Conservation (phyloP, 2,329 filamentous ascomycete species). For the Tetracladium maxilliforme region DNA sequence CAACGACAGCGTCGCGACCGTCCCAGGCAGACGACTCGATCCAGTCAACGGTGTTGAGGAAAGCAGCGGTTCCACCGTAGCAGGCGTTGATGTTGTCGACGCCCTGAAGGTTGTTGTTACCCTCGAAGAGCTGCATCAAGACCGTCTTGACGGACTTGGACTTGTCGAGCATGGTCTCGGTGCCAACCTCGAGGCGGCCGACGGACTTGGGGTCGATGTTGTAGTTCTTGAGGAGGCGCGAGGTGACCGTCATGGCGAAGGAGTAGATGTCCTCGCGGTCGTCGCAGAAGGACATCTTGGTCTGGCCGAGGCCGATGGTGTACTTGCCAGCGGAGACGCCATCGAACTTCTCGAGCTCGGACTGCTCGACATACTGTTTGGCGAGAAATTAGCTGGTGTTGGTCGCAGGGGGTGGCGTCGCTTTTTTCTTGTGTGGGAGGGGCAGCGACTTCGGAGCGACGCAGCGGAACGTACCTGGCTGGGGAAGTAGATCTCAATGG, state of each 20-base stretch:
- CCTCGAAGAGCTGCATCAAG: conserved; percentile 73
- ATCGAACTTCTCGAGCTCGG: conserved; percentile 76
- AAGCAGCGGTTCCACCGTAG: conserved; percentile 74
- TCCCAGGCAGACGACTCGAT: conserved; percentile 80
- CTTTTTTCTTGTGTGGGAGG: neutral
- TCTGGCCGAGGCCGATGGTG: conserved; percentile 83
- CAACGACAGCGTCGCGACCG: conserved; percentile 65
- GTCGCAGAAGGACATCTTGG: conserved; percentile 86
- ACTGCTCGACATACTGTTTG: conserved; percentile 65
- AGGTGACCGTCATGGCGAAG: conserved; percentile 62
- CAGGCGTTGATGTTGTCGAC: conserved; percentile 75
- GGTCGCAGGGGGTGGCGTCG: neutral
- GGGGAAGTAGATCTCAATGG: conserved; percentile 82
- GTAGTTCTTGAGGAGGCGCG: conserved; percentile 71
- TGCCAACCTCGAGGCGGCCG: conserved; percentile 72
- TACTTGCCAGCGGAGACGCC: conserved; percentile 72
- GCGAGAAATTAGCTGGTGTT: conserved; percentile 6
- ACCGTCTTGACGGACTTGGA: conserved; percentile 85
- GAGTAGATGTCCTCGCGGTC: conserved; percentile 89
- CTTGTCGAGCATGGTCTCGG: conserved; percentile 77
- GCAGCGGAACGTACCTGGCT: conserved; percentile 49
- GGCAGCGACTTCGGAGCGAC: neutral
- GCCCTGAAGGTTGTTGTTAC: conserved; percentile 74
- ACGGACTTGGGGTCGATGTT: conserved; percentile 65
- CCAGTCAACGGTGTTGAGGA: conserved; percentile 78